These are phyloP conservation scores for Pichia kudriavzevii DNA, from an alignment of 1,139 yeast species.

Conservation along the genomic window DNA sequence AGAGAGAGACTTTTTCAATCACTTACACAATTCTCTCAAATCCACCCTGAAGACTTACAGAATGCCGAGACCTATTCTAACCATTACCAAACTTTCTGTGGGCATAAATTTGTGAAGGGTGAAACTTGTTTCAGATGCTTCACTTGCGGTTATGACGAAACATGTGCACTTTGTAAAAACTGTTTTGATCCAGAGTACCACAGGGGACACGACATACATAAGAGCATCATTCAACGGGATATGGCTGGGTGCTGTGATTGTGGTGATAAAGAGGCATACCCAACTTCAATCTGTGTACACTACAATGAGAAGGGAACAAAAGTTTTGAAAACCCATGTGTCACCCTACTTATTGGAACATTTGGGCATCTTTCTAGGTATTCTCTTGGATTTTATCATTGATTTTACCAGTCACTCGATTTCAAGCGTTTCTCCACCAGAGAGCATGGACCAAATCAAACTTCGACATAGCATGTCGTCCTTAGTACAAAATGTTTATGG, in stretches of 20 bases:
- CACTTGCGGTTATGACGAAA: conserved; percentile 80
- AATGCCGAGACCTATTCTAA: conserved; percentile 30
- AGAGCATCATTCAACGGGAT: conserved; percentile 67
- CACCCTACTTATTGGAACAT: conserved; percentile 32
- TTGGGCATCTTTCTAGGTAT: conserved; percentile 42
- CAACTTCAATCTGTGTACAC: conserved; percentile 34
- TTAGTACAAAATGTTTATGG: conserved; percentile 34
- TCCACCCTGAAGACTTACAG: conserved; percentile 17
- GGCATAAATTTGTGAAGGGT: conserved; percentile 68
- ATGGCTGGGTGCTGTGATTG: conserved; percentile 82
- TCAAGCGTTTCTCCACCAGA: conserved; percentile 23
- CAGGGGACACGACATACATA: conserved; percentile 66
- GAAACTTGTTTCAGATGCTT: conserved; percentile 79
- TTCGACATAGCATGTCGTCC: conserved; percentile 30
- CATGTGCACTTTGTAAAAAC: conserved; percentile 75
- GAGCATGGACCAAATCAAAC: conserved; percentile 36
- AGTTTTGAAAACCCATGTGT: conserved; percentile 22
- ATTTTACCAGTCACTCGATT: conserved; percentile 44
- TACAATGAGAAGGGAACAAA: conserved; percentile 14
- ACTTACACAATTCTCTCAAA: conserved; percentile 17
- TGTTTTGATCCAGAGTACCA: conserved; percentile 73
- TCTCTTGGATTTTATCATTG: conserved; percentile 67
- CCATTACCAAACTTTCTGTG: conserved; percentile 71
- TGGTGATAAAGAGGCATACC: conserved; percentile 60
- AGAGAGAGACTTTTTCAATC: conserved; percentile 38